A percentile compares a stretch with the other conserved stretches of the same genome.
These are phyloP conservation scores for Colletotrichum agaves DNA, from an alignment of 2,329 filamentous ascomycete genomes.

Conservation along the genomic window DNA sequence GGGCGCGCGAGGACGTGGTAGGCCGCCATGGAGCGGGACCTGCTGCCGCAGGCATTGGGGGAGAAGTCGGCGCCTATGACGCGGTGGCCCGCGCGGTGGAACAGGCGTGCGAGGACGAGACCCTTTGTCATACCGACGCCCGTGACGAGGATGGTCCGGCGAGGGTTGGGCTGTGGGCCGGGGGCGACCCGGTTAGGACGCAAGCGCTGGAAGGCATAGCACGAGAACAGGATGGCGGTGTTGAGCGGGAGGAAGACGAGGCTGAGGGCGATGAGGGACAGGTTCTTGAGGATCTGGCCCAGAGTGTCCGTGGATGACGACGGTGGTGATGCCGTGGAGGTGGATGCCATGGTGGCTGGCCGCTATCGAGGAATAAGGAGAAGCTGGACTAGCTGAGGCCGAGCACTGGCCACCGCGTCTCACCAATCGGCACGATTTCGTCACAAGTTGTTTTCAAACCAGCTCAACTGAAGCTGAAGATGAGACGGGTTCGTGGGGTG, in stretches of 20 bases:
- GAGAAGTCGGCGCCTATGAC: constrained; percentile 78
- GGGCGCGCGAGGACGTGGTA: constrained; percentile 62
- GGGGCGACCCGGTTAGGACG: not conserved
- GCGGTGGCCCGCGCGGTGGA: constrained; percentile 72
- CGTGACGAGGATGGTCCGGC: constrained; percentile 70
- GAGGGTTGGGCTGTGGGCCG: not conserved
- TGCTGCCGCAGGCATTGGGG: constrained; percentile 62
- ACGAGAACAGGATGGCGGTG: constrained; percentile 8
- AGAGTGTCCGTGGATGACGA: constrained; percentile 5
- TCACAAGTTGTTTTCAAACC: not conserved
- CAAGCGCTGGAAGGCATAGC: constrained; percentile 24
- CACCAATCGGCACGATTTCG: not conserved
- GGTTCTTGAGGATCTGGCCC: constrained; percentile 31
- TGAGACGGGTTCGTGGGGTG: constrained; percentile 22
- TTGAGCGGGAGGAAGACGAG: constrained; percentile 28
- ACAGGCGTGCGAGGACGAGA: constrained; percentile 71
- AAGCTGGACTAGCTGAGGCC: not conserved
- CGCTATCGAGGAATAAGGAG: not conserved
- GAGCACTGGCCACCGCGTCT: not conserved
- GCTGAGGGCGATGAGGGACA: constrained; percentile 31
- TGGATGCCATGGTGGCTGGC: constrained; percentile 22
- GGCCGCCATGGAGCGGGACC: constrained; percentile 64
- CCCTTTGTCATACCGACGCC: constrained; percentile 80
- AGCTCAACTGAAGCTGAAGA: constrained; percentile 23
- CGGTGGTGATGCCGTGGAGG: not conserved